These are phyloP conservation scores for Gentiana dahurica DNA, from an alignment of 257 asterid species.

Conservation along the genomic window DNA sequence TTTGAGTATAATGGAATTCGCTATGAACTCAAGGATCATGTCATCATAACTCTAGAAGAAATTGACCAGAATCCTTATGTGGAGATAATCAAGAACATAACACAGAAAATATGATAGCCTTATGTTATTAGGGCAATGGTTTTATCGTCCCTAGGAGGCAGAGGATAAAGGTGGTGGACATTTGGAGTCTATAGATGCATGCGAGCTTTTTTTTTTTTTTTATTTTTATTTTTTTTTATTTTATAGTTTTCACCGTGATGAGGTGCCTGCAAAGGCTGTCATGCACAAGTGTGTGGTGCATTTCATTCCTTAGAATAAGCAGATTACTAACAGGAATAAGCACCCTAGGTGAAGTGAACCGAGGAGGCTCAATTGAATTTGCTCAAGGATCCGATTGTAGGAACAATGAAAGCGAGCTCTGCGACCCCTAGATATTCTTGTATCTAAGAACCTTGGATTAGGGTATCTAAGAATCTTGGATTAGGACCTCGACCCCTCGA, in stretches of 20 bases:
- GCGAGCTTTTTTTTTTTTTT: too few relatives aligned
- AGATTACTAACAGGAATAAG: conserved; percentile 57
- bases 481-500: too few relatives aligned
- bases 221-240: conserved; percentile 33
- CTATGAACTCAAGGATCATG: conserved; percentile 77
- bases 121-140: conserved; percentile 87
- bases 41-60: conserved; percentile 66
- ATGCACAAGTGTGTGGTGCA: conserved; percentile 87
- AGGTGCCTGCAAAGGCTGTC: conserved; percentile 79
- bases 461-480: too few relatives aligned
- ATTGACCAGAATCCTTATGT: conserved; percentile 62
- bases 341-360: too few relatives aligned
- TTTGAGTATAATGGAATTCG: conserved; percentile 69
- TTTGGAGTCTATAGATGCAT: conserved; percentile 55
- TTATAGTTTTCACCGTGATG: conserved; percentile 78
- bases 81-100: conserved; percentile 86
- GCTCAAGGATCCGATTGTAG: too few relatives aligned
- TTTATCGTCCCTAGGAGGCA: conserved; percentile 93
- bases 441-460: too few relatives aligned
- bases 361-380: too few relatives aligned
- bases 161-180: conserved; percentile 52
- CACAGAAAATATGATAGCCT: conserved; percentile 32
- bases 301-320: conserved; percentile 68
- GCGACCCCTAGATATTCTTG: too few relatives aligned
- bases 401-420: too few relatives aligned